Conservation (phyloP, 139 green algal species). For the Ulvella scutata region DNA sequence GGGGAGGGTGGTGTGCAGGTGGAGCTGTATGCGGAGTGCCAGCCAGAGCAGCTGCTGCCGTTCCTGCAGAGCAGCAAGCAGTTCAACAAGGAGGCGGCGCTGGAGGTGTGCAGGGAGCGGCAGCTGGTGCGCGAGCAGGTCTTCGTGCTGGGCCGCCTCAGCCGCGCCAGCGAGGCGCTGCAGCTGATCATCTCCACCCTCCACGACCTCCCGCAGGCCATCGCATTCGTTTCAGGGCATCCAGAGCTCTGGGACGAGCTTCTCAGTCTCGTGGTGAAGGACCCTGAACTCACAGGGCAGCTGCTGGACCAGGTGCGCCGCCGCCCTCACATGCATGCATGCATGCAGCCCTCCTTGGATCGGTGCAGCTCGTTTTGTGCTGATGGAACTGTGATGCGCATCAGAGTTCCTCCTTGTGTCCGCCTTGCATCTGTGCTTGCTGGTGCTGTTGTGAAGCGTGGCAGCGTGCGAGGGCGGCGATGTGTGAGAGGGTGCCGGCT, state of each 20-base stretch:
- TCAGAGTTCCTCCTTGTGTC: too few species aligned
- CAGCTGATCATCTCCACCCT: slow-evolving; percentile 75
- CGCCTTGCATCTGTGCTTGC: too few species aligned
- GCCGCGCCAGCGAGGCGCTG: slow-evolving; percentile 50
- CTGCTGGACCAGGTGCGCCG: slow-evolving; percentile 71
- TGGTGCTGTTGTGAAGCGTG: too few species aligned
- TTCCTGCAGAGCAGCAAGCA: slow-evolving; percentile 58
- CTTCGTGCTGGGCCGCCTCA: slow-evolving; percentile 82
- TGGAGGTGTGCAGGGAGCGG: slow-evolving; percentile 44
- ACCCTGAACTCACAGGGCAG: slow-evolving; percentile 26
- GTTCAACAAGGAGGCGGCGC: slow-evolving; percentile 68
- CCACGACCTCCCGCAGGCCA: slow-evolving; percentile 71
- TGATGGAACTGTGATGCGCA: too few species aligned
- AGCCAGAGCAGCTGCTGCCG: slow-evolving; percentile 48
- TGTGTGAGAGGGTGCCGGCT: too few species aligned
- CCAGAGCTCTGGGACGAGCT: slow-evolving; percentile 87
- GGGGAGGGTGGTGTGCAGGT: slow-evolving; percentile 31
- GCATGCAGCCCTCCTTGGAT: too few species aligned
- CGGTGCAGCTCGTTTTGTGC: too few species aligned
- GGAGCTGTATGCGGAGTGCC: slow-evolving; percentile 72
- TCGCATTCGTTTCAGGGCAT: slow-evolving; percentile 82
- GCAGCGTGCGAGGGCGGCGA: too few species aligned
- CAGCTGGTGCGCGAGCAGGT: slow-evolving; percentile 62
- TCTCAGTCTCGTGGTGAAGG: slow-evolving; percentile 25
- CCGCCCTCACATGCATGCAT: too few species aligned